These are phyloP conservation scores for Immersiella caudata DNA, from an alignment of 495 filamentous ascomycete species.

Conservation along the genomic window DNA sequence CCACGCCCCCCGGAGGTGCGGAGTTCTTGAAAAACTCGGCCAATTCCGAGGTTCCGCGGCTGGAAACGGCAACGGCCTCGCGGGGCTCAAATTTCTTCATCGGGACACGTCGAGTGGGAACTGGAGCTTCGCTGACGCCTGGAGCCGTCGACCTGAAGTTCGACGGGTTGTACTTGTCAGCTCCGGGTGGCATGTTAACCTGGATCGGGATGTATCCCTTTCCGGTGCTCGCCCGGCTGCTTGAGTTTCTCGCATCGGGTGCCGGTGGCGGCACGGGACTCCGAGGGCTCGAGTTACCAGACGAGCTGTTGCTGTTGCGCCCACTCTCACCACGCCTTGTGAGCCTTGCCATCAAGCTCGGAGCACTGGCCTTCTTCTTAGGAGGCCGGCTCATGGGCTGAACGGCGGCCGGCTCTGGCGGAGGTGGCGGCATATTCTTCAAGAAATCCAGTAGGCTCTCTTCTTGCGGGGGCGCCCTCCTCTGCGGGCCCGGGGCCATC, in stretches of 20 bases:
- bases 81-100: constrained; percentile 59
- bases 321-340: constrained; percentile 46
- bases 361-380: constrained; percentile 63
- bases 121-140: constrained; percentile 20
- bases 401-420: constrained; percentile 49
- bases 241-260: constrained; percentile 37
- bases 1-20: constrained; percentile 60
- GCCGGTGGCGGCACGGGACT: constrained; percentile 20
- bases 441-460: constrained; percentile 90
- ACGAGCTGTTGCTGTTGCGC: constrained; percentile 11
- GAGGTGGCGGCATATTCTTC: constrained; percentile 78
- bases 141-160: not conserved
- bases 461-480: constrained; percentile 47
- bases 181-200: constrained; percentile 41
- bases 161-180: constrained; percentile 30
- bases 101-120: constrained; percentile 39
- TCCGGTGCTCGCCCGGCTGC: constrained; percentile 38
- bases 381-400: constrained; percentile 44
- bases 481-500: constrained; percentile 33
- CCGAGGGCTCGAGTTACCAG: constrained; percentile 10
- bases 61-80: constrained; percentile 46
- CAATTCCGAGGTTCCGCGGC: constrained; percentile 65
- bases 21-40: constrained; percentile 80
- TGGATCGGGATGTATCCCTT: constrained; percentile 53
- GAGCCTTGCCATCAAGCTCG: constrained; percentile 66